Evolutionary conservation across 305 asterid species (phyloP).

Genomic region (Fraxinus ornus): DNA sequence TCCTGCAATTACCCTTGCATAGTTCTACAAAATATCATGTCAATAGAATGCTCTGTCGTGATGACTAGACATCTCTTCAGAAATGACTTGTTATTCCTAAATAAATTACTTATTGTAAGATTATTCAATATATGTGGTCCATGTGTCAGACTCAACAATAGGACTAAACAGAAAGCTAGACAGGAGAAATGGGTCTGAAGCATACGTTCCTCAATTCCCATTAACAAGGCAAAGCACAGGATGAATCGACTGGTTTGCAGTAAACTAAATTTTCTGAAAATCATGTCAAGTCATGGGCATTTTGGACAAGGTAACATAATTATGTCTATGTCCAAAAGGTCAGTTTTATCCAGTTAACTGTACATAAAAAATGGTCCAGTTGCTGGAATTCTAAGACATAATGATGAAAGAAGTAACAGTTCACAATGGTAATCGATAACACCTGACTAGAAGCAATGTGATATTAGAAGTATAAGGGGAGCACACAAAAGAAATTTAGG

Average conservation of each 20-base stretch:
- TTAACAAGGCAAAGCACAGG: conserved; percentile 4
- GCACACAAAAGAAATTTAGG: neutral
- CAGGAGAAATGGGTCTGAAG: neutral
- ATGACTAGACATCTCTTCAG: neutral
- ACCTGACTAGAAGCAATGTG: neutral
- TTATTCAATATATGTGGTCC: neutral
- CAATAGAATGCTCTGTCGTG: neutral
- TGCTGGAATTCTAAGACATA: neutral
- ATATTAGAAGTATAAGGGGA: conserved; percentile 2
- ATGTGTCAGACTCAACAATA: neutral
- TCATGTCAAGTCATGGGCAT: neutral
- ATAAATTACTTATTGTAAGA: neutral
- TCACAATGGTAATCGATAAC: neutral
- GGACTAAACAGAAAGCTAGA: neutral
- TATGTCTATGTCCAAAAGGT: neutral
- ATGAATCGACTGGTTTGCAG: neutral
- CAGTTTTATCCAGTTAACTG: neutral
- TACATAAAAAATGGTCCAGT: neutral
- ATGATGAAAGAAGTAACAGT: neutral
- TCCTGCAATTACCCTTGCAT: conserved; percentile 39
- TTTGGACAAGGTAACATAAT: neutral
- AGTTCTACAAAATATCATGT: neutral
- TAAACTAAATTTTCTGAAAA: conserved; percentile 6
- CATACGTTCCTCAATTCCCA: conserved; percentile 12
- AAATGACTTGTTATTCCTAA: neutral